Evolutionary conservation across 768 basidiomycete genomes (phyloP).

Genomic region (Ephemerocybe angulata): DNA sequence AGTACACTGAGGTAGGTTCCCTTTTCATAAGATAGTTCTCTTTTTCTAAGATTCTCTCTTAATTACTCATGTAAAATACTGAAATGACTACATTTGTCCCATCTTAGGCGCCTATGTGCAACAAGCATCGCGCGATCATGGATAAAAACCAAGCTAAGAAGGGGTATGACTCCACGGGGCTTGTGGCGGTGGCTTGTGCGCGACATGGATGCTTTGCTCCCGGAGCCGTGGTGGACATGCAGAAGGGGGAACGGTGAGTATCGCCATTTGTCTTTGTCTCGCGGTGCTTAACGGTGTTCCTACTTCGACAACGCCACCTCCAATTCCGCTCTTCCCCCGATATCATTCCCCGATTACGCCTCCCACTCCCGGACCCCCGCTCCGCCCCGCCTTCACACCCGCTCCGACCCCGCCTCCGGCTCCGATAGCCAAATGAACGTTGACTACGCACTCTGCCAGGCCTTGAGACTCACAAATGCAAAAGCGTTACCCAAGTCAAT

Average conservation of each 20-base stretch:
- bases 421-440: constrained; percentile 26
- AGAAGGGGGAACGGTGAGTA: constrained; percentile 21
- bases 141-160: constrained; percentile 14
- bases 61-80: too few species aligned
- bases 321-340: too few species aligned
- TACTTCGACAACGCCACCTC: too few species aligned
- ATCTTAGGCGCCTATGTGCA: neutral
- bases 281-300: neutral
- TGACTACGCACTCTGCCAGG: constrained; percentile 23
- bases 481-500: neutral
- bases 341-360: too few species aligned
- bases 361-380: too few species aligned
- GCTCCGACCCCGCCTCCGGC: too few species aligned
- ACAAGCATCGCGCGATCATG: constrained; percentile 12
- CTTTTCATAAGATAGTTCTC: neutral
- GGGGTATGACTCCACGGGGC: constrained; percentile 20
- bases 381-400: too few species aligned
- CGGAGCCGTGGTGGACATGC: constrained; percentile 27
- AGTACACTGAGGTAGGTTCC: constrained; percentile 11
- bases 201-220: constrained; percentile 30
- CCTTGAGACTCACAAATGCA: constrained; percentile 9
- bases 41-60: neutral
- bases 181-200: constrained; percentile 28
- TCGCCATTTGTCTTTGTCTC: neutral
- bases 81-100: too few species aligned